Evolutionary conservation across 352 stramenopile species (phyloP), one percentile per base, ranked within the genome.

Genomic region (Phytophthora cajani): DNA sequence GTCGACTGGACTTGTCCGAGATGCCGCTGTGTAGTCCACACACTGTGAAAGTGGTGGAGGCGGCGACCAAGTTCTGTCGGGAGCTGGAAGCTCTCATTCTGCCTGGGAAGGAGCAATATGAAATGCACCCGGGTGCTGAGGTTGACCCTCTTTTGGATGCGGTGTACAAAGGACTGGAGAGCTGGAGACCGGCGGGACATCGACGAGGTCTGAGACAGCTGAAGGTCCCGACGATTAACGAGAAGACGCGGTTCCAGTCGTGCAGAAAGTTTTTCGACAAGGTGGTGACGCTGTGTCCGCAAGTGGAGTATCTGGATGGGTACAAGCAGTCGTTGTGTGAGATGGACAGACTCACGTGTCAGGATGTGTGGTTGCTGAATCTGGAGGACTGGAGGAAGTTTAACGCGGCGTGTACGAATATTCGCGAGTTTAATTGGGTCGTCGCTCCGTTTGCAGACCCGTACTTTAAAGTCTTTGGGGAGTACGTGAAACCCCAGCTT

Each of bases 381-480:
- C 53, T 74, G n/a, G 16, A n/a, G 0, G 50, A 75, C 27, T 80
- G 75, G 72, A 58, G 75, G 47, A 54, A 36, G 33, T 75, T 80
- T 38, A 77, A 75, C 30, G 62, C 57, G 8, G 56, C 53, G 16
- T 82, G 75, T 46, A 73, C 57, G 12, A 64, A 78, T 14, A 52
- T 82, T 9, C 68, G 55, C 3, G 67, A 75, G 64, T 82, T 79
- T 40, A 72, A 79, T 36, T 82, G 71, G 75, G 58, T 79, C 0
- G 69, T 76, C 8, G 75, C 65, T 25, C 71, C 75, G 17, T 79
- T 75, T 33, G 68, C 50, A 12, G 70, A 76, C 44, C 57, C 72
- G n/a, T 81, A 78, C 56, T 84, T 84, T 56, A 54, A 69, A 9
- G 58, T 71, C 4, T 84, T 81, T 19, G 77, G 74, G 14, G 68